phyloP scores from a whole-genome alignment of 1,139 yeast genomes.

The Suhomyces ambrosiae region DNA sequence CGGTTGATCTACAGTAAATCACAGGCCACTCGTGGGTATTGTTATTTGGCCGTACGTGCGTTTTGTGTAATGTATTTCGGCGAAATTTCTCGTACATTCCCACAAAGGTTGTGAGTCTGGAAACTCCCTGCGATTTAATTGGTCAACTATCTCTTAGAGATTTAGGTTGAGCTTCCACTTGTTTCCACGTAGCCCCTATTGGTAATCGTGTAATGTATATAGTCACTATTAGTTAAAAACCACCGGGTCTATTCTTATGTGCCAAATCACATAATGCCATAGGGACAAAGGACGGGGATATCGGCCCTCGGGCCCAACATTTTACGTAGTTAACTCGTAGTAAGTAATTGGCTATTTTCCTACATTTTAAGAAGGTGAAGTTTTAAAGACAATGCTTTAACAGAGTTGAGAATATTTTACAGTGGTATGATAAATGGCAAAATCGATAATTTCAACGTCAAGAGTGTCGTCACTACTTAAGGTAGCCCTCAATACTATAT shows the following conservation, averaged over 20 bases:
- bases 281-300: not conserved
- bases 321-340: not conserved
- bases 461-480: too few species aligned
- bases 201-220: not conserved
- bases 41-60: constrained; percentile 4
- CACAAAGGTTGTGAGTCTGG: not conserved
- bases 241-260: too few species aligned
- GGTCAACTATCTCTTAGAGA: not conserved
- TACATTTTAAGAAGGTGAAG: too few species aligned
- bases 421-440: too few species aligned
- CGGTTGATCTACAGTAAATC: not conserved
- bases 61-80: constrained; percentile 16
- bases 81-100: constrained; percentile 10
- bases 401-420: too few species aligned
- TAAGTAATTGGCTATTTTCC: too few species aligned
- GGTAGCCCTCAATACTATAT: too few species aligned
- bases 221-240: too few species aligned
- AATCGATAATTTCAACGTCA: too few species aligned
- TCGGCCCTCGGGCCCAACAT: not conserved
- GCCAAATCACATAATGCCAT: too few species aligned
- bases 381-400: too few species aligned
- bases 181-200: not conserved
- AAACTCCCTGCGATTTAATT: not conserved
- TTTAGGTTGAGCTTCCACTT: not conserved
- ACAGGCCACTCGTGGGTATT: constrained; percentile 1